Percentiles rank a stretch among this genome's conserved stretches.
Evolutionary conservation across 352 stramenopile genomes (phyloP).

Genomic region (Pythium grandisporangium): DNA sequence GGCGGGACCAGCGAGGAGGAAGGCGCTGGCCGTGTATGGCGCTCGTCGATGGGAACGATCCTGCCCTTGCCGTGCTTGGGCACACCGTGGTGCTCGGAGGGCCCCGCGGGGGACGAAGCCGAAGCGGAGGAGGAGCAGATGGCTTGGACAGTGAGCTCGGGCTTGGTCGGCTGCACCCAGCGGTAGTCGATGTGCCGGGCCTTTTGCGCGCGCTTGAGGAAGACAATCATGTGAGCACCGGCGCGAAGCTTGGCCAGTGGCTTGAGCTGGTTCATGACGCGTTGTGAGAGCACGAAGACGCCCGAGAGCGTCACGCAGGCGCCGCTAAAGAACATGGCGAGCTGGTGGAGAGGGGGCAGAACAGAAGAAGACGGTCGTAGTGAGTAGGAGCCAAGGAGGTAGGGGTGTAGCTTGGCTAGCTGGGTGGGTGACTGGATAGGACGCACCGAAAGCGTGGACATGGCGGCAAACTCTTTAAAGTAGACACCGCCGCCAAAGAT

Average conservation of each 20-base stretch:
- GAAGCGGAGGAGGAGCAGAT: no score
- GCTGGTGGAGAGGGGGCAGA: slow-evolving; percentile 5
- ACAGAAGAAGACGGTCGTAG: neutral
- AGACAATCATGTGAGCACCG: slow-evolving; percentile 43
- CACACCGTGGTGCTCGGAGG: no score
- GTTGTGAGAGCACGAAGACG: slow-evolving; percentile 55
- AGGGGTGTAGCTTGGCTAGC: no score
- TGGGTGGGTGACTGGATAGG: no score
- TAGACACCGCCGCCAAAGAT: slow-evolving; percentile 86
- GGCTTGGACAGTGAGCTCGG: slow-evolving; percentile 3
- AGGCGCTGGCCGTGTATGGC: no score
- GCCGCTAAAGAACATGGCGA: slow-evolving; percentile 67
- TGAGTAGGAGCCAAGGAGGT: no score
- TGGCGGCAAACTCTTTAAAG: slow-evolving; percentile 75
- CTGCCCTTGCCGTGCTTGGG: no score
- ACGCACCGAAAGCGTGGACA: slow-evolving; percentile 31
- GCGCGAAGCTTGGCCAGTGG: slow-evolving; percentile 35
- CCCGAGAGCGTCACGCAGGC: slow-evolving; percentile 60
- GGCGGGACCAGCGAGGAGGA: no score
- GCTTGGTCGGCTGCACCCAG: slow-evolving; percentile 19
- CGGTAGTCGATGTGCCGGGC: slow-evolving; percentile 33
- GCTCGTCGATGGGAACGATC: no score
- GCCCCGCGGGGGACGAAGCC: no score
- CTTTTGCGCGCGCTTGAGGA: slow-evolving; percentile 58
- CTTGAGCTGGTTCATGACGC: slow-evolving; percentile 56